Base-by-base conservation (phyloP, 805 yeast genomes). In the Candida stauntonica region DNA sequence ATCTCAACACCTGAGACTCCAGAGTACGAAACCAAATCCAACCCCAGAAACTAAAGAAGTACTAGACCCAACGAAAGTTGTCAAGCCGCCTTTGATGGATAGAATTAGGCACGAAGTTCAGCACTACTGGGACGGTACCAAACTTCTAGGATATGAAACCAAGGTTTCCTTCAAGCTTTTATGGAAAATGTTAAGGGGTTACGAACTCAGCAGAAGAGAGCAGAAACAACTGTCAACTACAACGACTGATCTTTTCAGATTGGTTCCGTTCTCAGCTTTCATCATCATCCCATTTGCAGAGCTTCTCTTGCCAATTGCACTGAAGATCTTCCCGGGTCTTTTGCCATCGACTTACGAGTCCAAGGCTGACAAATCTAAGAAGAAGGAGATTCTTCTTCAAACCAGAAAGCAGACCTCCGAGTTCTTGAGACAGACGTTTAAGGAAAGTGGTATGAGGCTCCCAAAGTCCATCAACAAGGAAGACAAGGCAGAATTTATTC, bases 81-180 rank as follows among this genome's bases (percentile, higher is more conserved):
- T 42, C 18, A 82, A 83, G 54, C 62, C 64, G 29, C 64, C 87
- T 1, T 31, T 86, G n/a, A 81, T 89, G 95, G 81, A 79, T 31
- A 81, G 79, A 58, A 79, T 91, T 41, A 91, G 88, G 59, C 91
- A 86, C 55, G 97, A 85, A 61, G 86, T 83, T 5, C 75, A 77
- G 35, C 99, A 91, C 62, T 89, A 88, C 62, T 86, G 96, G 96
- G 85, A 80, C 55, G 99, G 99, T 38, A 89, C 99, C 16, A 91
- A 89, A 64, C 74, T 93, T 39, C 68, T 91, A 32, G 98, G 98
- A 3, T 77, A 86, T 54, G 99, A 93, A 64, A 73, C 88, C 36
- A 83, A 78, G 59, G 82, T 93, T 30, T 84, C 96, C 2, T 76
- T 86, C 29, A 84, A 86, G 61, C 74, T 91, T 34, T 68, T 88